phyloP scores from a whole-genome alignment of 305 asterid genomes.

The Plantago coronopus region DNA sequence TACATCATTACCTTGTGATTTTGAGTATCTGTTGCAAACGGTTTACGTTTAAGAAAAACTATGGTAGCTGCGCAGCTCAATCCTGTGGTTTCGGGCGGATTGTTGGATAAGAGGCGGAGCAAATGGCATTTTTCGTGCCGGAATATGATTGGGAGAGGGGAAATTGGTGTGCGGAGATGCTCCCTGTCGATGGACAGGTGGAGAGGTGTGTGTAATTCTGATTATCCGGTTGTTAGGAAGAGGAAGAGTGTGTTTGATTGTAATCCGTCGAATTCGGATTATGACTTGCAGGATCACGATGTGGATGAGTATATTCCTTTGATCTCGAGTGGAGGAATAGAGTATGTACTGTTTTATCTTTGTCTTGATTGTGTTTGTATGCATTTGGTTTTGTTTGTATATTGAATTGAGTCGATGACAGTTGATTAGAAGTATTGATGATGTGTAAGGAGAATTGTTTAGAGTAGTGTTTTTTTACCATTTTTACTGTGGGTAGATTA shows the following conservation, averaged over 20 bases:
- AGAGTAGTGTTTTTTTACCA: too few species aligned
- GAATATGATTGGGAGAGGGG: conserved; percentile 21
- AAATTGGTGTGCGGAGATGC: conserved; percentile 20
- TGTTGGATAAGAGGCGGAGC: conserved; percentile 19
- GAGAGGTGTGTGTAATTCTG: conserved; percentile 24
- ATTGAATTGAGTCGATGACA: neutral
- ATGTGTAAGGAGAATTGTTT: neutral
- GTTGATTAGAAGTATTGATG: too few species aligned
- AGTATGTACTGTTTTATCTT: conserved; percentile 29
- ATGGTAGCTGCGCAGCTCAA: conserved; percentile 53
- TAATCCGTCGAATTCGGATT: conserved; percentile 35
- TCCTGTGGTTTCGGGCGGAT: conserved; percentile 33
- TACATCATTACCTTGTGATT: neutral
- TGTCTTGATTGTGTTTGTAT: neutral
- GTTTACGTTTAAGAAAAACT: neutral
- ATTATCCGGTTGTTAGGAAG: conserved; percentile 30
- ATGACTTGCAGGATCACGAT: conserved; percentile 32
- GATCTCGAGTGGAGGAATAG: conserved; percentile 30
- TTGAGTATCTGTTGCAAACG: neutral
- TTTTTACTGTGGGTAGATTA: too few species aligned
- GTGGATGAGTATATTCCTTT: conserved; percentile 27
- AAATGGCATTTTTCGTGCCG: conserved; percentile 23
- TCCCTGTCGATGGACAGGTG: conserved; percentile 31
- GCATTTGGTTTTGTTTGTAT: neutral
- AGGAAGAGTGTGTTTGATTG: conserved; percentile 34